These are phyloP conservation scores for Dictyostelium intermedium DNA, from an alignment of 78 protist genomes.

Conservation along the genomic window DNA sequence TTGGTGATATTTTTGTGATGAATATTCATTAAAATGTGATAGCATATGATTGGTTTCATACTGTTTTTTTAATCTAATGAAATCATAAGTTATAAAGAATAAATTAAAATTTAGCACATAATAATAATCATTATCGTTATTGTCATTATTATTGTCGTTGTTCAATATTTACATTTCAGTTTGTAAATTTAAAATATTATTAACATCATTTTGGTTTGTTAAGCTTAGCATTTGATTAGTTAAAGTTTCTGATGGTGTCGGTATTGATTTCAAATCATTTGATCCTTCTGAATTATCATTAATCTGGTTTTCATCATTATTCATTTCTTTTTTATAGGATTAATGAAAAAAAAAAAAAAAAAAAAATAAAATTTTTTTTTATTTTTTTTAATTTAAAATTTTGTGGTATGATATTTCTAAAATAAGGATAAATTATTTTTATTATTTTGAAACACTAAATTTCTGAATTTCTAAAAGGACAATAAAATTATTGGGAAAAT, in stretches of 20 bases:
- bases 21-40: constrained; percentile 66
- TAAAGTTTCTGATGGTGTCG: constrained; percentile 21
- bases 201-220: constrained; percentile 36
- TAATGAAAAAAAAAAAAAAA: too few species aligned
- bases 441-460: too few species aligned
- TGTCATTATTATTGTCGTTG: not conserved
- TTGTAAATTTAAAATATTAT: constrained; percentile 49
- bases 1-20: constrained; percentile 28
- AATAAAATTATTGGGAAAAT: too few species aligned
- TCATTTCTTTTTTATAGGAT: not conserved
- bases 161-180: constrained; percentile 45
- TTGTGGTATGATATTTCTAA: too few species aligned
- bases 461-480: too few species aligned
- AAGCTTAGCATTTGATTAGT: constrained; percentile 33
- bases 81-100: too few species aligned
- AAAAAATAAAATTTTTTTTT: too few species aligned
- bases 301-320: not conserved
- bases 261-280: not conserved
- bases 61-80: constrained; percentile 51
- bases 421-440: too few species aligned
- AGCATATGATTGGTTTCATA: constrained; percentile 67
- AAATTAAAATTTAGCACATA: too few species aligned
- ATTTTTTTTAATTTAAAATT: too few species aligned
- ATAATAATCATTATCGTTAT: not conserved
- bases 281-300: not conserved